Evolutionary conservation across 306 rosid genomes (phyloP), one percentile per base, ranked within the genome.

Genomic region (Sesbania bispinosa): DNA sequence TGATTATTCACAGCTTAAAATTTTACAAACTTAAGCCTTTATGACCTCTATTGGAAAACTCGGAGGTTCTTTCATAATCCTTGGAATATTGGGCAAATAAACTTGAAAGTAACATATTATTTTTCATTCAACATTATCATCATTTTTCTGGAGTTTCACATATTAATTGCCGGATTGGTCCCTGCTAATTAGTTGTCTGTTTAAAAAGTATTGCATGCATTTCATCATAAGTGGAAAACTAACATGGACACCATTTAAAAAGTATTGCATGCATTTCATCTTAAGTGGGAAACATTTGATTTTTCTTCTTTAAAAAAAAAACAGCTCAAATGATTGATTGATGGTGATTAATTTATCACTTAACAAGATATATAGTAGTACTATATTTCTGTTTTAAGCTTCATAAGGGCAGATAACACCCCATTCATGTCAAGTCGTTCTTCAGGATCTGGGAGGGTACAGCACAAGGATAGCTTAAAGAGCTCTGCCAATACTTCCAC

Each of bases 401-500:
- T 88, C 79, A 45, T 23, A 65, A 91, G 90, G 20, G 72, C 51
- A 20, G 80, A 76, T 68, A 87, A 26, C 45, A 87, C 89, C 51
- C 68, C 88, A 38, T 85, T 86, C 85, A 83, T 81, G 78, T 43
- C n/a, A 24, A 96, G 96, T 11, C 98, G 75, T 65, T 79, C 64
- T 10, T 85, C 95, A 21, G 92, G 95, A 63, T 82, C 73, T 10
- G 81, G 75, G 64, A 72, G 47, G 33, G 96, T 85, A 86, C 96
- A 92, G 16, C 41, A 47, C 66, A 89, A 52, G 70, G 96, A 91
- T 65, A 92, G 77, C 48, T 83, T 80, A 16, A 88, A 60, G 19
- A 92, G 85, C 78, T 86, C 87, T 73, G 35, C 72, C 79, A 81
- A 42, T 43, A 43, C 72, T 38, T 79, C 72, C 10, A 20, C 76